Evolutionary conservation across 164 flowering plant species (phyloP), one percentile per base, ranked within the genome.

Genomic region (Brasenia schreberi): DNA sequence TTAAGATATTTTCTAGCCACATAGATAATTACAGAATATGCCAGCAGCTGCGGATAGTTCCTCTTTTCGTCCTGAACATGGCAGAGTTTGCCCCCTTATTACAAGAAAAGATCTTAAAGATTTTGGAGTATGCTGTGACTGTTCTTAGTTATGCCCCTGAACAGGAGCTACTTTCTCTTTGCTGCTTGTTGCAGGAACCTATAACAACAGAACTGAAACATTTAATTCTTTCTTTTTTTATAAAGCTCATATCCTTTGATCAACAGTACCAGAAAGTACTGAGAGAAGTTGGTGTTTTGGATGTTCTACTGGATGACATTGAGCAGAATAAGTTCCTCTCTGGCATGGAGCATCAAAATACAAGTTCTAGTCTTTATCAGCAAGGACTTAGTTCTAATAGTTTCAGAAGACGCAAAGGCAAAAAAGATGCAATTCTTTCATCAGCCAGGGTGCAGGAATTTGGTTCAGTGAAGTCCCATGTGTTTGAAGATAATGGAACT

Each of bases 61-160:
- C 99, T 58, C 97, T 95, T 65, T 82, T 95, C 67, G 90, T 95
- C 73, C 79, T 88, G 53, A 95, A 95, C 72, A 95, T 95, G 99
- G 87, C 81, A 66, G 87, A 85, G 58, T 88, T 95, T 75, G 94
- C 97, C 70, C 70, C 80, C 71, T 74, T 94, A 65, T 74, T 95
- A 72, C 99, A 90, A 77, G 98, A 88, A 68, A 87, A 83, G 59
- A 90, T 95, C 61, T 71, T 95, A 73, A 95, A 95, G 80, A 90
- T 92, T 78, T 92, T 95, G 67, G 98, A 92, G 77, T 95, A 95
- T 83, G 99, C 97, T 64, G 99, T 95, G 67, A 95, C 99, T 62
- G 99, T 95, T 73, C 94, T 86, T 67, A 95, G 92, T 76, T 86
- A 93, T 75, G 85, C 90, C 68, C 99, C 99, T 49, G 99, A 95